Evolutionary conservation across 805 yeast species (phyloP).

Genomic region (Hemisphaericaspora nanyangensis): DNA sequence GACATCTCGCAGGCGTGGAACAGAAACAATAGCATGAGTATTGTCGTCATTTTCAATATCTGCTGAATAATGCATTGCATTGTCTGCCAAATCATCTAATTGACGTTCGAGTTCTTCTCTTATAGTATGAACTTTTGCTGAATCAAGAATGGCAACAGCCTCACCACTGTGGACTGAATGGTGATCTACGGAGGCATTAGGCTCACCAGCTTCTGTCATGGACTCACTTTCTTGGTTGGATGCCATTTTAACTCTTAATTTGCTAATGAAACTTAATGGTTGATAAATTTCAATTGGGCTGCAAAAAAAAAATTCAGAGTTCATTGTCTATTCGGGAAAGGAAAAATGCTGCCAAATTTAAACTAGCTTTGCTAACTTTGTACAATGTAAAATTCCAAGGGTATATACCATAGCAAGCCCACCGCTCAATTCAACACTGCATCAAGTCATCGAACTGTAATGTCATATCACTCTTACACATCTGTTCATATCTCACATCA

Average conservation of each 20-base stretch:
- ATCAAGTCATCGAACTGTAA: background rate
- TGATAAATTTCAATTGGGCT: no score
- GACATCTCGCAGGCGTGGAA: background rate
- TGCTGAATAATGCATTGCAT: constrained; percentile 1
- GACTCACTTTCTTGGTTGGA: no score
- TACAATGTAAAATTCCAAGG: no score
- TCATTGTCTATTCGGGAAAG: no score
- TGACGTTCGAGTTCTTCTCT: background rate
- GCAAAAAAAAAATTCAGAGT: no score
- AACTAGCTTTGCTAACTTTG: no score
- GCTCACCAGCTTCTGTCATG: no score
- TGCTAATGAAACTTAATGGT: no score
- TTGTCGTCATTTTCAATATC: background rate
- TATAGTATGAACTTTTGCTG: background rate
- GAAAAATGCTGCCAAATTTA: no score
- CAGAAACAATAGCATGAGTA: background rate
- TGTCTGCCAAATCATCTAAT: background rate
- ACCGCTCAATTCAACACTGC: no score
- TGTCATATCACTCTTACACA: background rate
- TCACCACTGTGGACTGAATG: background rate
- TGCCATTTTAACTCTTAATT: no score
- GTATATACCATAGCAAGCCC: no score
- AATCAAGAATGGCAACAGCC: background rate
- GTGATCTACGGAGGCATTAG: background rate
- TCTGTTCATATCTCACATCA: constrained; percentile 11